Conservation (phyloP, 192 early-diverging fungal species). For the Chytriomyces sp. region DNA sequence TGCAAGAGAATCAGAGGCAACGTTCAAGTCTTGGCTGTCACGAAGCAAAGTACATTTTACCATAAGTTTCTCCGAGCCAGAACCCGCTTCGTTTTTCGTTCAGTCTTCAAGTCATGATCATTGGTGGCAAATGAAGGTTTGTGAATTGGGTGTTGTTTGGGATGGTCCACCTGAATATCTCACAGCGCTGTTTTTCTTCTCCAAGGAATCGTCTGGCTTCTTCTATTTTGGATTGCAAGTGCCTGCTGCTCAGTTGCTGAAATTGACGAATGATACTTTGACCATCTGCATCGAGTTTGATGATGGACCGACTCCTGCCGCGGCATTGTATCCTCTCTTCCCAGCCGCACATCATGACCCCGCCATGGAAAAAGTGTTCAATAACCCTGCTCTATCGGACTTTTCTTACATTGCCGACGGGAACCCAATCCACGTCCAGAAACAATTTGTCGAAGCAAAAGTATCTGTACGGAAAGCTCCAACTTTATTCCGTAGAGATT, state of each 20-base stretch:
- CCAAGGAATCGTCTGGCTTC: conserved; percentile 11
- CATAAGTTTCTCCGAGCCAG: conserved; percentile 6
- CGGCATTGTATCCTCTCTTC: conserved; percentile 15
- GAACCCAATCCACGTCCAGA: conserved; percentile 33
- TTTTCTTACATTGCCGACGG: conserved; percentile 1
- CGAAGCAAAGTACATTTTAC: conserved; percentile 27
- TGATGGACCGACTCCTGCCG: background rate
- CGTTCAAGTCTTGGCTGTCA: conserved; percentile 16
- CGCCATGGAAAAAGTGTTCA: conserved; percentile 18
- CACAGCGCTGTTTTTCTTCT: no score
- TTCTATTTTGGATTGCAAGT: conserved; percentile 19
- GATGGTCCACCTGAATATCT: background rate
- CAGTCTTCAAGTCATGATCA: conserved; percentile 4
- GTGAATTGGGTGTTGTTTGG: background rate
- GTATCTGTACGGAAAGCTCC: conserved; percentile 21
- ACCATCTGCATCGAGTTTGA: background rate
- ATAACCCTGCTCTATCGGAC: conserved; percentile 36
- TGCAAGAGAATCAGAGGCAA: conserved; percentile 8
- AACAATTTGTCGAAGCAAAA: conserved; percentile 18
- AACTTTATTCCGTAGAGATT: background rate
- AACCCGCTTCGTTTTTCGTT: conserved; percentile 4
- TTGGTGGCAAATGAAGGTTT: conserved; percentile 11
- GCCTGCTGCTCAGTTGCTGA: background rate
- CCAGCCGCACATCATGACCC: conserved; percentile 16
- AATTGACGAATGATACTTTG: conserved; percentile 26